Evolutionary conservation across 2,329 filamentous ascomycete genomes (phyloP), one percentile per base, ranked within the genome.

Genomic region (Hymenoscyphus repandus): DNA sequence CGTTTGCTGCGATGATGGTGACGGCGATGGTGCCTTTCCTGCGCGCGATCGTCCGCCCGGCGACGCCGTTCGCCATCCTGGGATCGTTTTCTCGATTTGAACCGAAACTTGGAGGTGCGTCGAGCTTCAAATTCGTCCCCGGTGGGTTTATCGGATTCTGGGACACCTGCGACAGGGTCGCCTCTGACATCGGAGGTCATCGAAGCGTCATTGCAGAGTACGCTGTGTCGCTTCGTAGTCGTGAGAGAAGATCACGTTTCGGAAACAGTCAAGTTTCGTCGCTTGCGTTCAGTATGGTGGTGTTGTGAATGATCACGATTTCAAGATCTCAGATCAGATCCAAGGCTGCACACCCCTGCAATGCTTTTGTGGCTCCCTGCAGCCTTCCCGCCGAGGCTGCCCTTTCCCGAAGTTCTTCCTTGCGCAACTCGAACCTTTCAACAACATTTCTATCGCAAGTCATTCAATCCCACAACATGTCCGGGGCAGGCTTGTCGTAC

Each of bases 401-500:
- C 5, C 17, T 27, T 7, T 27, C 7, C 22, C 22, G 22, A 27
- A 27, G 22, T 27, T 43, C 31, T n/a, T 15, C 38, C 5, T 20
- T 18, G 6, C 27, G 9, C 13, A 15, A 17, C 15, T 20, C 17
- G 15, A n/a, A 45, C 15, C 15, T 18, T 18, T n/a, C 9, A 36
- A 37, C 43, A 15, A 13, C 12, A 45, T 31, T 17, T 31, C n/a
- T 30, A 10, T 37, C 34, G 12, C 12, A 37, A 13, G 10, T 6
- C 4, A 40, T 5, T 17, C 10, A n/a, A 11, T 11, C 13, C 13
- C 11, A 46, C 54, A 60, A 51, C 15, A 67, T 68, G 65, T 62
- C 61, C 42, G 58, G 60, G n/a, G 52, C 53, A n/a, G 68, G 69
- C 5, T 69, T 79, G 47, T 74, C 74, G 17, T 78, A 76, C 58